Evolutionary conservation across 257 asterid genomes (phyloP), one percentile per base, ranked within the genome.

Genomic region (Solanum pennellii): DNA sequence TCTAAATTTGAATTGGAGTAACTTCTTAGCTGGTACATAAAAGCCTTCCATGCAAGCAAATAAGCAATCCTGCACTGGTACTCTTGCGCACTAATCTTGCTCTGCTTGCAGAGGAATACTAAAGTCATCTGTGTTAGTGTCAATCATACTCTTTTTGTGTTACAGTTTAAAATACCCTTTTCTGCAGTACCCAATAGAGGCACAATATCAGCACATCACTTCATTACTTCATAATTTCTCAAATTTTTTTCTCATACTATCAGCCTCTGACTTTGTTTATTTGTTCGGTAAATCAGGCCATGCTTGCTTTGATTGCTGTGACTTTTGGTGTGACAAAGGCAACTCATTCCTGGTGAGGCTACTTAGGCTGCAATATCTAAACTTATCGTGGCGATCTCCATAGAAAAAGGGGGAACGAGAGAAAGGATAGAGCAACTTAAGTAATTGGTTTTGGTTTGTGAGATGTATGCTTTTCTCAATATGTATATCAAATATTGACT

Each of bases 281-380:
- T 37, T n/a, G 33, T 62, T 66, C 35, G 47, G 16, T 82, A 35
- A 74, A 25, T 47, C 95, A 96, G 98, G 96, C 98, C 68, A 66
- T 94, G 83, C 92, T 96, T 18, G 96, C 98, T 75, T 84, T 94
- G 62, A 87, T 96, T 88, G 96, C 97, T 83, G 91, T 96, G 86
- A 94, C 94, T 86, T 92, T 96, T 76, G 98, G 99, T 65, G 94
- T 93, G 88, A 94, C 98, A 6, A 93, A 69, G 91, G 93, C 87
- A 18, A 89, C 91, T 86, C 92, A 91, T 87, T 86, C 95, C 52
- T 96, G 98, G 98, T 96, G 95, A 66, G 60, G 83, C 86, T 66
- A n/a, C 12, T 10, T 27, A 60, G 29, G 49, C 84, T 69, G 84
- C 65, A 72, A 69, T 21, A 41, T 74, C 13, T 72, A 23, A 23